Base-by-base conservation (phyloP, 768 basidiomycete species). In the Boletus barrowsii region DNA sequence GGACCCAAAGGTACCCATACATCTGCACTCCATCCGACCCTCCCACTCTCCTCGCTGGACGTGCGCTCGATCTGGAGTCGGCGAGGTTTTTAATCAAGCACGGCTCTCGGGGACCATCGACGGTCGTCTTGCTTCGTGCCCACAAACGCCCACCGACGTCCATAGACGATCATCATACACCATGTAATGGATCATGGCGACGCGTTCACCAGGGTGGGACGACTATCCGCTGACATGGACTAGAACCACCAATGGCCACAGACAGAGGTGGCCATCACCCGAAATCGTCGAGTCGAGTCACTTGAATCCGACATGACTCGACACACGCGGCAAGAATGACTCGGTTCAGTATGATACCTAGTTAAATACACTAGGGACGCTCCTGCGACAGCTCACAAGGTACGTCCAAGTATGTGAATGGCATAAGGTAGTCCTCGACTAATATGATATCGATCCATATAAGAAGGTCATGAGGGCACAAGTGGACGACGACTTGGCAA, bases 371-470 rank as follows among this genome's bases (percentile, higher is more conserved):
- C 57, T 41, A 61, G 33, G 29, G 48, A 56, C 51, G 52, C 51
- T 55, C 66, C 56, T 53, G 55, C 68, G 48, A 55, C 22, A 1
- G 41, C 41, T 29, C 29, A 52, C 14, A 53, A 61, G 55, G 63
- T 68, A 60, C 30, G 65, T 55, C 22, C 17, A 53, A n/a, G 40
- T 20, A 49, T 39, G 39, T 24, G 40, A 39, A 41, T 17, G 20
- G 49, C 47, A 59, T 59, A 55, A 53, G 26, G 15, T 48, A 18
- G 45, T 56, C 54, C 55, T 56, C 20, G 36, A 56, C 55, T 65
- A 48, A 67, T 55, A 52, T 62, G 49, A 62, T 62, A 58, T 58
- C 41, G 41, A 35, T 45, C 53, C 51, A 67, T 51, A 62, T 4
- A 50, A 51, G 33, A 32, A 49, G 45, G 49, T 22, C 18, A 51